Conservation (phyloP, 2,329 filamentous ascomycete genomes). For the Beauveria rudraprayagi region DNA sequence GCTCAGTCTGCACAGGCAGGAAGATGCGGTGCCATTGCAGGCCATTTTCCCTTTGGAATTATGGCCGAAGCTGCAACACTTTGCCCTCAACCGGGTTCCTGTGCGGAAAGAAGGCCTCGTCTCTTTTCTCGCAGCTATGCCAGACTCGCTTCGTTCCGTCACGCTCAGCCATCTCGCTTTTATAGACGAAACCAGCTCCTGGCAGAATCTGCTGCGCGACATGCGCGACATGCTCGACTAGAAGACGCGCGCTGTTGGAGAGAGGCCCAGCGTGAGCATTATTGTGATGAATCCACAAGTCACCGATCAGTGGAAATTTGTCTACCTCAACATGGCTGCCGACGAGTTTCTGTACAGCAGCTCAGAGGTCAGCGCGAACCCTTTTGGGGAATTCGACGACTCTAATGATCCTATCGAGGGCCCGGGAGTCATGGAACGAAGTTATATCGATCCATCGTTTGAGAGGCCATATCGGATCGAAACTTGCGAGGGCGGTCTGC, state of each 20-base stretch:
- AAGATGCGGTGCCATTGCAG: conserved; percentile 13
- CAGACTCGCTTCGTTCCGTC: neutral
- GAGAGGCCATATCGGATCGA: neutral
- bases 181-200: neutral
- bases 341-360: neutral
- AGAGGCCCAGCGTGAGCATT: neutral
- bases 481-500: too few relatives aligned
- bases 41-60: conserved; percentile 23
- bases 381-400: neutral
- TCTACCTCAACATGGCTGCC: neutral
- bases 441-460: neutral
- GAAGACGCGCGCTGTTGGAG: neutral
- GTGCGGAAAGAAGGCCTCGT: neutral
- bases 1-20: too few relatives aligned
- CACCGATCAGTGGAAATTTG: neutral
- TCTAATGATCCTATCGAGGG: neutral
- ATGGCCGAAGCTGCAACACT: conserved; percentile 23
- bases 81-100: conserved; percentile 17
- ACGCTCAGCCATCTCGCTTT: neutral
- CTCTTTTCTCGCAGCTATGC: neutral
- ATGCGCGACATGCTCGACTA: neutral
- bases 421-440: neutral
- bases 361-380: neutral
- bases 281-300: neutral
- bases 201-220: neutral